phyloP scores from a whole-genome alignment of 2,329 filamentous ascomycete species.

The Nothophoma quercina region DNA sequence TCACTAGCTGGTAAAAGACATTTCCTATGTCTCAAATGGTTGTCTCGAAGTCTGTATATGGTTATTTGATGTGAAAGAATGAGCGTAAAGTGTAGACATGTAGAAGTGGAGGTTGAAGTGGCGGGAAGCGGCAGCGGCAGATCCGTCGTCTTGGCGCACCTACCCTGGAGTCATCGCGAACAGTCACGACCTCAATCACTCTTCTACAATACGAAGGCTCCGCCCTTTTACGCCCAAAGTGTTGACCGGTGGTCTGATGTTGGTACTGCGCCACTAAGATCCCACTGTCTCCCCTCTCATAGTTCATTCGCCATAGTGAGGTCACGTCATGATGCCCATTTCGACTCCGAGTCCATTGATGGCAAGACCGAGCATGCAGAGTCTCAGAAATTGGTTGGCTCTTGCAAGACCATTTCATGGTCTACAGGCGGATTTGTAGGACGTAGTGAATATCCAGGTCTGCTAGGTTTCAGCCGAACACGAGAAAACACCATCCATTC shows the following conservation, averaged over 20 bases:
- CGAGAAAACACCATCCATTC: no score
- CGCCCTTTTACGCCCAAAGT: constrained; percentile 10
- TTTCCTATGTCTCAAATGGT: not conserved
- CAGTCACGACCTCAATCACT: constrained; percentile 5
- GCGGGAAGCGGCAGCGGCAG: constrained; percentile 12
- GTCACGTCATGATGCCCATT: no score
- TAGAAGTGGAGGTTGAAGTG: constrained; percentile 15
- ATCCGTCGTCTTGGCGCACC: constrained; percentile 9
- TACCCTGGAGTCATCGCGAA: constrained; percentile 8
- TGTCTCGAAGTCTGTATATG: not conserved
- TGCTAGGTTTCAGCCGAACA: no score
- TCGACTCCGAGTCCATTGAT: no score
- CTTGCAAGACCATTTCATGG: no score
- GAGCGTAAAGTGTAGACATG: constrained; percentile 1
- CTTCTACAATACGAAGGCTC: constrained; percentile 4
- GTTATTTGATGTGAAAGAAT: constrained; percentile 5
- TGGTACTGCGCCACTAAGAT: not conserved
- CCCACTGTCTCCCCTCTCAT: no score
- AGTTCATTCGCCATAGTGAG: no score
- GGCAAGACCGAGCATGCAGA: no score
- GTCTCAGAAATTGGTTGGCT: no score
- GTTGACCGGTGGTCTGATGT: not conserved
- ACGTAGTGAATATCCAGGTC: no score
- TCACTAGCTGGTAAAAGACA: constrained; percentile 27
- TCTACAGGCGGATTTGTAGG: no score